Evolutionary conservation across 2,329 filamentous ascomycete species (phyloP), one percentile per base, ranked within the genome.

Genomic region (Venturia carpophila): DNA sequence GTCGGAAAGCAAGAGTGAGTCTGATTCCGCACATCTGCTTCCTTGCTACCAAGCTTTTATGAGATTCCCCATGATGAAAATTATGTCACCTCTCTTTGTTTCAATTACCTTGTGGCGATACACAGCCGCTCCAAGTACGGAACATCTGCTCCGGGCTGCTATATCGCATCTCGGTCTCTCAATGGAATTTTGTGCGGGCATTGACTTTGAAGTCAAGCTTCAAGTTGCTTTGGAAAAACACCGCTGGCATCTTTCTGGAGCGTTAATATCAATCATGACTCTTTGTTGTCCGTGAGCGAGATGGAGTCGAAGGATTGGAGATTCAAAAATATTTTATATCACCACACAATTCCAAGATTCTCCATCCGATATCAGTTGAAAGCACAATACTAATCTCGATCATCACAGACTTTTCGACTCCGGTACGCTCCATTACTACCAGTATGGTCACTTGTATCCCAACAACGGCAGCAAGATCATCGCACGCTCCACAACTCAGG

Each of bases 391-490:
- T 43, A 24, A 37, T 24, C 15, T n/a, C 30, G 4, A 34, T 1
- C 17, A 5, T n/a, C 7, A 1, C 64, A 68, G 66, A 56, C 77
- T 90, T 1, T 91, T 87, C 69, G 83, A 90, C 47, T 88, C 85
- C 62, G 87, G 88, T 1, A 81, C 88, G 1, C 73, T 89, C 60
- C 88, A 91, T 72, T 86, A 86, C 69, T 91, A 91, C 74, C 84
- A 87, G 77, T 91, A 91, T 70, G 85, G 83, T 7, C 81, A 84
- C 67, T 76, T 92, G 27, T 91, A 90, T 70, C 75, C 76, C 9
- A 87, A 91, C 69, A 84, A 88, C 5, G 82, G 84, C 65, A 87
- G 81, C 74, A 91, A 90, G 76, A 85, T 92, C 67, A 83, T 91
- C 66, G 87, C 85, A 19, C 82, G 89, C 37, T 90, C 88, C 0